Percentiles rank a stretch among this genome's conserved stretches.
phyloP scores from a whole-genome alignment of 2,329 filamentous ascomycete genomes.

The Stachybotrys echinatus region DNA sequence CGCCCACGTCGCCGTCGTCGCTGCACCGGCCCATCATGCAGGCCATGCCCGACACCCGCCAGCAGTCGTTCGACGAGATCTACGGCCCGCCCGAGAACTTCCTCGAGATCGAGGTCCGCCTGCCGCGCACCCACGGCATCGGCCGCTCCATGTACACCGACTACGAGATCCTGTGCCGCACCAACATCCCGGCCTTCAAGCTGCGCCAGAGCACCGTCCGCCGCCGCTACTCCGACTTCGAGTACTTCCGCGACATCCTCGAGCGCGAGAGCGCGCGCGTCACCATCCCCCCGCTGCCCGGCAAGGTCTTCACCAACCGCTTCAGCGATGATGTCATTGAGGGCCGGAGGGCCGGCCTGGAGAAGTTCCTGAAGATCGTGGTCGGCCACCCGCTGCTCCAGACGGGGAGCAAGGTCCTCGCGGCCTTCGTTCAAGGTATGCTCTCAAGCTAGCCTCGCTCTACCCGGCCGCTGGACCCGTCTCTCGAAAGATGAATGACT shows the following conservation, averaged over 20 bases:
- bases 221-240: conserved; percentile 94
- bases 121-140: conserved; percentile 90
- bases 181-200: conserved; percentile 99
- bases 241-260: conserved; percentile 96
- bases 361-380: conserved; percentile 96
- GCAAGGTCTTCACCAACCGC: conserved; percentile 96
- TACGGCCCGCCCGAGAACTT: conserved; percentile 99
- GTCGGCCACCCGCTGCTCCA: conserved; percentile 94
- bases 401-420: conserved; percentile 94
- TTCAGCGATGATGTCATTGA: conserved; percentile 99
- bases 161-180: conserved; percentile 96
- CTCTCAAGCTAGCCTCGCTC: conserved; percentile 5
- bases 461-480: neutral
- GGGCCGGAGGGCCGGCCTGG: conserved; percentile 81
- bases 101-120: conserved; percentile 93
- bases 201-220: conserved; percentile 83
- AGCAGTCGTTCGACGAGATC: conserved; percentile 98
- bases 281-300: conserved; percentile 90
- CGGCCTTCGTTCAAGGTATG: conserved; percentile 92
- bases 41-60: conserved; percentile 67
- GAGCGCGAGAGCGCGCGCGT: conserved; percentile 93
- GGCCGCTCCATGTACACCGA: conserved; percentile 97
- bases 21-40: conserved; percentile 51
- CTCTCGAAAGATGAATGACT: neutral
- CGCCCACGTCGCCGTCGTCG: conserved; percentile 12